Conservation (phyloP, 768 basidiomycete genomes). For the Collybiopsis confluens region DNA sequence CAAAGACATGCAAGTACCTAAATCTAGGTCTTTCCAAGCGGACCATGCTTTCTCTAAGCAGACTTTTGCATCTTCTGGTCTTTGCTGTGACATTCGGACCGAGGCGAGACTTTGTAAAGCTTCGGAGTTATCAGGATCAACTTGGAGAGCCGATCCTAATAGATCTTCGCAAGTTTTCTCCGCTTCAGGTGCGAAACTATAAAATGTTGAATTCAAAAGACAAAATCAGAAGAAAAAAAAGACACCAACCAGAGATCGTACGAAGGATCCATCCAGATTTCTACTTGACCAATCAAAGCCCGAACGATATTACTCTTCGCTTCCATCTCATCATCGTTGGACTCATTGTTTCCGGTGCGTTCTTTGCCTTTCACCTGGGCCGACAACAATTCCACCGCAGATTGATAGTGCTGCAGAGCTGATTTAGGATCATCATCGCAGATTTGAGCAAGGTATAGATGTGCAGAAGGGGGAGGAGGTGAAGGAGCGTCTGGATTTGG, state of each 20-base stretch:
- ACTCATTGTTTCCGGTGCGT: conserved; percentile 35
- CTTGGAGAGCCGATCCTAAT: conserved; percentile 64
- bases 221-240: not conserved
- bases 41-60: conserved; percentile 67
- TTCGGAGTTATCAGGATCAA: conserved; percentile 74
- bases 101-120: conserved; percentile 78
- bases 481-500: conserved; percentile 56
- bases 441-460: conserved; percentile 87
- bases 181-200: conserved; percentile 77
- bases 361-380: conserved; percentile 75
- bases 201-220: not conserved
- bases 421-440: conserved; percentile 69
- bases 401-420: conserved; percentile 73
- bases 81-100: conserved; percentile 83
- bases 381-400: conserved; percentile 70
- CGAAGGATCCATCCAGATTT: conserved; percentile 93
- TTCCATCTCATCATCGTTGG: conserved; percentile 50
- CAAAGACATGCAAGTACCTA: conserved; percentile 26
- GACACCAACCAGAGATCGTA: conserved; percentile 77
- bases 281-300: conserved; percentile 84
- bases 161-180: conserved; percentile 79
- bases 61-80: conserved; percentile 75
- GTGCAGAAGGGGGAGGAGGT: conserved; percentile 70
- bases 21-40: conserved; percentile 66
- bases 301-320: conserved; percentile 66